Conservation (phyloP, 345 rosid species). For the Moringa oleifera region DNA sequence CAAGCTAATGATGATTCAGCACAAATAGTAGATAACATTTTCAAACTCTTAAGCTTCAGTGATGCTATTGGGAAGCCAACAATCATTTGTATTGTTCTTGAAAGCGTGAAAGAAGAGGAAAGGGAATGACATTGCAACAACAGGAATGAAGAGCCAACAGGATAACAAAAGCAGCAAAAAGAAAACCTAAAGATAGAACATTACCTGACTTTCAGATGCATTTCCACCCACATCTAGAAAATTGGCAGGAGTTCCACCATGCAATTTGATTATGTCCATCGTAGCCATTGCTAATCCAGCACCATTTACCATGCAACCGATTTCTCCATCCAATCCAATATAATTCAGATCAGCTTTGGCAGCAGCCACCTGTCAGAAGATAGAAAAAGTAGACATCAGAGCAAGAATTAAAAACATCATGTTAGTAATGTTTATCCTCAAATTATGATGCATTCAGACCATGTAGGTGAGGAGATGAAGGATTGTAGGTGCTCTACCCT, state of each 20-base stretch:
- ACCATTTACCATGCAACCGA: conserved; percentile 99
- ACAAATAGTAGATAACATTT: neutral
- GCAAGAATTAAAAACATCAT: conserved; percentile 1
- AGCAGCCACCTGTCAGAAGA: conserved; percentile 69
- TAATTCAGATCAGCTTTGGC: conserved; percentile 96
- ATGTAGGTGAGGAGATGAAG: no score
- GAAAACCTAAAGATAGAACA: conserved; percentile 1
- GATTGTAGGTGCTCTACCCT: no score
- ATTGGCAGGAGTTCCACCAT: conserved; percentile 99
- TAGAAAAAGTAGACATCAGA: conserved; percentile 6
- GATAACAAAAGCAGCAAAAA: conserved; percentile 3
- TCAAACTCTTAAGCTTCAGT: neutral
- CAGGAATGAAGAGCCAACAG: neutral
- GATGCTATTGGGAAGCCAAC: neutral
- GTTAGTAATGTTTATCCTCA: neutral
- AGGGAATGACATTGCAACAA: neutral
- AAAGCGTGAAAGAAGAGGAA: neutral
- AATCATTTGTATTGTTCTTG: neutral
- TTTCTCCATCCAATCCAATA: conserved; percentile 97
- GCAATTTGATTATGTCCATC: conserved; percentile 96
- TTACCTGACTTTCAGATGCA: conserved; percentile 96
- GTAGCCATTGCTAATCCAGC: conserved; percentile 99
- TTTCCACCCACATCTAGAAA: conserved; percentile 97
- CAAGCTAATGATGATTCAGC: neutral
- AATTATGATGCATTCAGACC: neutral